These are phyloP conservation scores for Xylaria sp. DNA, from an alignment of 2,329 filamentous ascomycete genomes.

Conservation along the genomic window DNA sequence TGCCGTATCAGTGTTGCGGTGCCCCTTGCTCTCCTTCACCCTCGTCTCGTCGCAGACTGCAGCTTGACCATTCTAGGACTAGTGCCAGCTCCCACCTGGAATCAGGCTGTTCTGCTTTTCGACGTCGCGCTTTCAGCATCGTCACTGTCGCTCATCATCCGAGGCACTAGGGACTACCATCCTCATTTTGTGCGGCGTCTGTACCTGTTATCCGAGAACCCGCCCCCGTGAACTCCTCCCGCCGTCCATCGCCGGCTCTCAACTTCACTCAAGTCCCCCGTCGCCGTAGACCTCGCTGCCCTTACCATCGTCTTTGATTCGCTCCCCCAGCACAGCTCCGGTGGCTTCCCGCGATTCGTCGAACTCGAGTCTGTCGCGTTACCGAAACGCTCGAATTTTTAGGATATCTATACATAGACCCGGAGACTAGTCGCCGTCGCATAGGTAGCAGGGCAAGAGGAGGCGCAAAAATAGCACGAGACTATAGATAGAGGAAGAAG, in stretches of 20 bases:
- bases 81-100: conserved; percentile 25
- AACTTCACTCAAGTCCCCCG: not conserved
- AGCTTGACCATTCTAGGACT: conserved; percentile 30
- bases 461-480: conserved; percentile 7
- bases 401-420: conserved; percentile 30
- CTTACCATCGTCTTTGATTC: conserved; percentile 21
- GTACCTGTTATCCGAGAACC: conserved; percentile 20
- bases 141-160: conserved; percentile 26
- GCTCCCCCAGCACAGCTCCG: conserved; percentile 10
- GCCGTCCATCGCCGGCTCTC: conserved; percentile 13
- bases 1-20: not conserved
- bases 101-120: conserved; percentile 35
- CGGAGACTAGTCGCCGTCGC: conserved; percentile 10
- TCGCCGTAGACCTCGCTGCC: conserved; percentile 23
- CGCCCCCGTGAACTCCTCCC: conserved; percentile 17
- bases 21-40: conserved; percentile 22
- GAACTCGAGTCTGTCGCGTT: conserved; percentile 18
- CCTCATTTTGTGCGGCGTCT: conserved; percentile 29
- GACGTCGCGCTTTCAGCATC: conserved; percentile 39
- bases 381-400: conserved; percentile 22
- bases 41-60: conserved; percentile 27
- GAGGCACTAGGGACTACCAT: conserved; percentile 20
- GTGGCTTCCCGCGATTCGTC: conserved; percentile 9
- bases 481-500: conserved; percentile 6
- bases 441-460: conserved; percentile 11